Conservation (phyloP, 306 rosid species). For the Gillenia trifoliata region DNA sequence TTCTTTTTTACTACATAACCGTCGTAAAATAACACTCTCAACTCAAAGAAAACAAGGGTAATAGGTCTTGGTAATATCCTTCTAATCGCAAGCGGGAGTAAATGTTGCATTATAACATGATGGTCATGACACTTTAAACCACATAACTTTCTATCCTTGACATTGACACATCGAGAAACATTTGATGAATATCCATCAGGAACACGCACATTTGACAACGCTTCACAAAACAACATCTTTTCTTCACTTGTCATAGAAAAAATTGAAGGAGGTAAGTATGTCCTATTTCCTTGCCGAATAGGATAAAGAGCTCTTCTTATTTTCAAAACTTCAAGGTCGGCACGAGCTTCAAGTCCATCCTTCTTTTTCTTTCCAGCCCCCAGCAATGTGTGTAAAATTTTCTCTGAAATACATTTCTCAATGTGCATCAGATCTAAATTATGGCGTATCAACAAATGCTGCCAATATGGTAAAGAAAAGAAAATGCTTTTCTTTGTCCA, state of each 20-base stretch:
- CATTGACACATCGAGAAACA: not conserved
- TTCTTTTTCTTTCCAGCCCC: not conserved
- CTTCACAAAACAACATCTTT: not conserved
- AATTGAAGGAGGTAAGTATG: not conserved
- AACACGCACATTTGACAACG: not conserved
- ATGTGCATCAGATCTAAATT: not conserved
- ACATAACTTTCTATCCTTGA: not conserved
- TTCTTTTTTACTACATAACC: not conserved
- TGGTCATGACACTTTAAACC: not conserved
- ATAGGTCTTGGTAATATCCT: not conserved
- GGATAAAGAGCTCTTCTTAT: not conserved
- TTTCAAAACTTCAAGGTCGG: not conserved
- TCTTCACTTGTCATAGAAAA: not conserved
- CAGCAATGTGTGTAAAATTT: not conserved
- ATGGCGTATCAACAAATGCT: not conserved
- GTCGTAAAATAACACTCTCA: not conserved
- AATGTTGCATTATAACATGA: not conserved
- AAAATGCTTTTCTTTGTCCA: not conserved
- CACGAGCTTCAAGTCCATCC: not conserved
- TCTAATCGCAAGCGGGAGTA: not conserved
- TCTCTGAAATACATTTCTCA: not conserved
- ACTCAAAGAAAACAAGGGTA: not conserved
- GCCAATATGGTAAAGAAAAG: not conserved
- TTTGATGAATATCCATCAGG: not conserved
- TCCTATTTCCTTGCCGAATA: not conserved